Conservation (phyloP, 352 stramenopile species). For the Phytopythium montanum region DNA sequence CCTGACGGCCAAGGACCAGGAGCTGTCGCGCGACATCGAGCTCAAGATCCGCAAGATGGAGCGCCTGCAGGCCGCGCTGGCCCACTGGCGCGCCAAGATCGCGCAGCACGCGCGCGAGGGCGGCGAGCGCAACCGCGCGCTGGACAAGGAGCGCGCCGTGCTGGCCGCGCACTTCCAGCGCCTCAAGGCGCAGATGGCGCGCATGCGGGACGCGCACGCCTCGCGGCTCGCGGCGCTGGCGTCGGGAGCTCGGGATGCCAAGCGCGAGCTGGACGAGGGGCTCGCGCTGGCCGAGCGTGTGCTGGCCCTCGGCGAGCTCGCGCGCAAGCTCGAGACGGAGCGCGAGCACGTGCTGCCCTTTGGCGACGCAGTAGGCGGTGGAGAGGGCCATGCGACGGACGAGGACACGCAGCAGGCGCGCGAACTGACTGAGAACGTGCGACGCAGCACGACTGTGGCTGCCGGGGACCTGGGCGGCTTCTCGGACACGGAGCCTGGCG, state of each 20-base stretch:
- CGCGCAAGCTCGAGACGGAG: conserved; percentile 91
- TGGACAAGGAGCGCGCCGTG: conserved; percentile 89
- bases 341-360: conserved; percentile 90
- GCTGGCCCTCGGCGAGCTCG: conserved; percentile 86
- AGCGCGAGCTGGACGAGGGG: conserved; percentile 64
- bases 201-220: conserved; percentile 82
- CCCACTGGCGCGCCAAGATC: conserved; percentile 91
- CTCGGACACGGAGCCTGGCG: not conserved
- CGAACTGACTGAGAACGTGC: conserved; percentile 60
- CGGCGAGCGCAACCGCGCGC: conserved; percentile 82
- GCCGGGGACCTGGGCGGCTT: conserved; percentile 5
- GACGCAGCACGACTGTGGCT: conserved; percentile 22
- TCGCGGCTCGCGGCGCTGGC: conserved; percentile 79
- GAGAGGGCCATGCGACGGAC: conserved; percentile 16
- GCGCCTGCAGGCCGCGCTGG: conserved; percentile 84
- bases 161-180: conserved; percentile 82
- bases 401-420: conserved; percentile 63
- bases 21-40: conserved; percentile 92
- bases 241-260: conserved; percentile 71
- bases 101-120: conserved; percentile 89
- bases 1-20: conserved; percentile 89
- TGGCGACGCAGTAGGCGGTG: conserved; percentile 29
- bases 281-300: conserved; percentile 81
- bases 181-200: conserved; percentile 90
- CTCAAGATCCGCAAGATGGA: conserved; percentile 94